Base-by-base conservation (phyloP, 257 asterid species). In the Gardenia jasminoides region DNA sequence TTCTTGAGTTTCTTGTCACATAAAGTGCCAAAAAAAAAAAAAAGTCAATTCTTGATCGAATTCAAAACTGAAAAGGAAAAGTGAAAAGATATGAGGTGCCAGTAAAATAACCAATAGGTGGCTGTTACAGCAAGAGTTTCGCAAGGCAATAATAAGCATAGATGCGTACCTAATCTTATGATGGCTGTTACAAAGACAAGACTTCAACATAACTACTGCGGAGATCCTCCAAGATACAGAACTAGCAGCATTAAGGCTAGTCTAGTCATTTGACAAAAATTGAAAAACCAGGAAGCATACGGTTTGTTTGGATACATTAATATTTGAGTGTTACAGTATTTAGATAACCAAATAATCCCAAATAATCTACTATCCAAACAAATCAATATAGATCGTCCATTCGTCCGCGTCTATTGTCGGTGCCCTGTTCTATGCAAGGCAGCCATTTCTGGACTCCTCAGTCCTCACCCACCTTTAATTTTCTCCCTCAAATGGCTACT, bases 391-490 rank as follows among this genome's bases (percentile, higher is more conserved):
- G n/a, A n/a, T n/a, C n/a, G n/a, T n/a, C n/a, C n/a, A n/a, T n/a
- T n/a, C n/a, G 36, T 43, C 74, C 24, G 70, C 78, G 28, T 44
- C 65, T 52, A 48, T 73, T 84, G 91, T 87, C 91, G 90, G 93
- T 86, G 88, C 48, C 46, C 48, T 48, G 20, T 52, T 68, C 81
- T 47, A 13, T 30, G 26, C 48, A 69, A 39, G 26, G 33, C 47
- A 16, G 20, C 64, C 71, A 43, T 80, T 70, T 69, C 13, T 67
- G 47, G 67, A 50, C 48, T 67, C 46, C 43, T 67, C 54, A 50
- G 39, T 67, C 46, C 43, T 67, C 54, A 19, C 61, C 76, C 67
- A 46, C 56, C 12, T 47, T 59, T 33, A 22, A 28, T 50, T 48
- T 50, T 24, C 52, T 0, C 43, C 75, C 44, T 4, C 33, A 15